A percentile compares a stretch with the other conserved stretches of the same genome.
Conservation (phyloP, 495 filamentous ascomycete species). For the Xylaria scruposa region DNA sequence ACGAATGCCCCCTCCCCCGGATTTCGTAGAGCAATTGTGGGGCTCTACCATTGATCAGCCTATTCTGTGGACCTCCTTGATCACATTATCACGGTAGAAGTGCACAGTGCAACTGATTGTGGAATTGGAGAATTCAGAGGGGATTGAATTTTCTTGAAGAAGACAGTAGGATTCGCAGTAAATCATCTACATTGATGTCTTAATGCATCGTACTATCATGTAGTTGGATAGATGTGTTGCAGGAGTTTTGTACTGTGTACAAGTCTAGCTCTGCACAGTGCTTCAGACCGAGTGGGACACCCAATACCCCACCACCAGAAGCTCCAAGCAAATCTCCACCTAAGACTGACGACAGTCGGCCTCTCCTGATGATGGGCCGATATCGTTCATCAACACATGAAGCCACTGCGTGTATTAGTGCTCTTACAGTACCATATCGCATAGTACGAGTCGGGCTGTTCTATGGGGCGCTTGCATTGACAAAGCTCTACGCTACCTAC, state of each 20-base stretch:
- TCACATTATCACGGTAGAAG: conserved; percentile 11
- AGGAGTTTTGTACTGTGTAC: too few species aligned
- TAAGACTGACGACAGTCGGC: conserved; percentile 11
- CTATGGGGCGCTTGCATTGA: conserved; percentile 25
- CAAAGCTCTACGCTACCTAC: neutral
- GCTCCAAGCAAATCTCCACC: conserved; percentile 23
- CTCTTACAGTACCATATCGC: conserved; percentile 27
- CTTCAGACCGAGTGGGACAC: neutral
- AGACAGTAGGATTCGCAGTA: too few species aligned
- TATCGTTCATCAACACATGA: conserved; percentile 25
- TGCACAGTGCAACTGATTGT: neutral
- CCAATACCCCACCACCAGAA: neutral
- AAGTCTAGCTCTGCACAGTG: too few species aligned
- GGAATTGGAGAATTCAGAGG: neutral
- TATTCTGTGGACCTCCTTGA: conserved; percentile 9
- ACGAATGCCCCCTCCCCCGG: conserved; percentile 20
- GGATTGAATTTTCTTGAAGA: too few species aligned
- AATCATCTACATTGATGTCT: too few species aligned
- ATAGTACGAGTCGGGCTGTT: conserved; percentile 20
- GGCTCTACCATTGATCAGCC: conserved; percentile 5
- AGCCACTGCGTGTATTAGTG: conserved; percentile 34
- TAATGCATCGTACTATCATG: too few species aligned
- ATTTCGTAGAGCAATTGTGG: conserved; percentile 20
- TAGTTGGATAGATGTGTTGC: too few species aligned
- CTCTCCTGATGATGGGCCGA: conserved; percentile 29